phyloP scores from a whole-genome alignment of 2,329 filamentous ascomycete genomes.

The Talaromyces atroroseus region DNA sequence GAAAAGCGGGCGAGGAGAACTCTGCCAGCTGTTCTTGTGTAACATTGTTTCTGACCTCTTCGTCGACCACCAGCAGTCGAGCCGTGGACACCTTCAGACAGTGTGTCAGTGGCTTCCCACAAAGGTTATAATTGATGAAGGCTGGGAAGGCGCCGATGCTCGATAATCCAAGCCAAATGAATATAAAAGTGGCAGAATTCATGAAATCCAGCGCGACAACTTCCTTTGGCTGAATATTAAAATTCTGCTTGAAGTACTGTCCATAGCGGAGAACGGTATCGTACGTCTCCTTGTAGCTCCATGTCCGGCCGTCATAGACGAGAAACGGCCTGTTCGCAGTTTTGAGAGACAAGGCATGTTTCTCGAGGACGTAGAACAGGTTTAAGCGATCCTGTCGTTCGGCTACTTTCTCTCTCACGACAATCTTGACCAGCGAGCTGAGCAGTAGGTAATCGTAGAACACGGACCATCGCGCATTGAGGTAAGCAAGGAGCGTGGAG shows the following conservation, averaged over 20 bases:
- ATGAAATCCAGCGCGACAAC: slow-evolving; percentile 76
- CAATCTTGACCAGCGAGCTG: slow-evolving; percentile 46
- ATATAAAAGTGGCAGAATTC: slow-evolving; percentile 73
- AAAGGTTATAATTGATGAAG: slow-evolving; percentile 83
- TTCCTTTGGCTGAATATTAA: slow-evolving; percentile 62
- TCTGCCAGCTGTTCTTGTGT: slow-evolving; percentile 35
- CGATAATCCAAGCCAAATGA: slow-evolving; percentile 74
- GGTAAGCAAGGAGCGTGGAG: slow-evolving; percentile 65
- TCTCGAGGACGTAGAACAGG: slow-evolving; percentile 70
- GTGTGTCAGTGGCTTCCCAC: slow-evolving; percentile 65
- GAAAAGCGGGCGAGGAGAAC: slow-evolving; percentile 36
- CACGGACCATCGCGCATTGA: slow-evolving; percentile 65
- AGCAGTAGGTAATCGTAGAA: slow-evolving; percentile 62
- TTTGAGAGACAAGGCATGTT: slow-evolving; percentile 55
- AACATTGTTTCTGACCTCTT: slow-evolving; percentile 53
- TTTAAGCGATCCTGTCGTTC: slow-evolving; percentile 59
- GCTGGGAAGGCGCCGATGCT: slow-evolving; percentile 75
- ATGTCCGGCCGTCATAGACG: slow-evolving; percentile 62
- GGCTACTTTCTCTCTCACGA: slow-evolving; percentile 41
- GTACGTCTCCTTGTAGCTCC: slow-evolving; percentile 73
- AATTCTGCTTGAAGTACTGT: slow-evolving; percentile 62
- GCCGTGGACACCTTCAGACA: slow-evolving; percentile 65
- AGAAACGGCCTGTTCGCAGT: slow-evolving; percentile 51
- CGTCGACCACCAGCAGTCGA: slow-evolving; percentile 65
- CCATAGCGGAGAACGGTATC: slow-evolving; percentile 66